Evolutionary conservation across 495 filamentous ascomycete genomes (phyloP).

Genomic region (Penicillium dipodomyicola): DNA sequence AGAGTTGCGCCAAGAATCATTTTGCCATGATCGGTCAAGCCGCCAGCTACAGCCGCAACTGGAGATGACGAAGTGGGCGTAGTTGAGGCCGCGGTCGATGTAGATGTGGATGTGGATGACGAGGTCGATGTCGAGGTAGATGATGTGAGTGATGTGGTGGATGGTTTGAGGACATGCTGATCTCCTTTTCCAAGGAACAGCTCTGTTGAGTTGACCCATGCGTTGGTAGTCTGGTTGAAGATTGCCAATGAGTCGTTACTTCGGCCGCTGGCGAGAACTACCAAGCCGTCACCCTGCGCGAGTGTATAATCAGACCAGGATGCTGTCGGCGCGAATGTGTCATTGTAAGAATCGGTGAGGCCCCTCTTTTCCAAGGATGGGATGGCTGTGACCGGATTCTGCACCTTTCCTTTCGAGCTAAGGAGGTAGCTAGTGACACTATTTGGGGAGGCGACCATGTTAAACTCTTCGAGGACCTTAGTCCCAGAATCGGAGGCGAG

Average conservation of each 20-base stretch:
- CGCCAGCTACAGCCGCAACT: constrained; percentile 30
- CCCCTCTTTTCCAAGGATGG: constrained; percentile 42
- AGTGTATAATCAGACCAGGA: constrained; percentile 62
- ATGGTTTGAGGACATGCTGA: constrained; percentile 38
- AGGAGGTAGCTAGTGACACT: constrained; percentile 63
- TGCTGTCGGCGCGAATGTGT: constrained; percentile 61
- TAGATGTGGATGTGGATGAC: constrained; percentile 42
- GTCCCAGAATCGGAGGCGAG: constrained; percentile 64
- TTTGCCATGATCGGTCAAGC: constrained; percentile 44
- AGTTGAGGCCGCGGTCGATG: constrained; percentile 29
- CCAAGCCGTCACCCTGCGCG: constrained; percentile 57
- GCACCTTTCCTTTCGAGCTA: constrained; percentile 41
- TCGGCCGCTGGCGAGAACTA: constrained; percentile 76
- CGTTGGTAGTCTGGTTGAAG: constrained; percentile 75
- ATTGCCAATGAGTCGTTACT: constrained; percentile 60
- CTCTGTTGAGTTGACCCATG: constrained; percentile 74
- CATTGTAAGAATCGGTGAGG: constrained; percentile 73
- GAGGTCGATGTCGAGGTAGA: constrained; percentile 42
- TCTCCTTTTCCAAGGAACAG: constrained; percentile 54
- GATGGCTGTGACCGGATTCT: constrained; percentile 34
- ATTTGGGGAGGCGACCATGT: constrained; percentile 77
- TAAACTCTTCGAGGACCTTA: constrained; percentile 78
- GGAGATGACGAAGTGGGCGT: constrained; percentile 35
- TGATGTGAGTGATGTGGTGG: constrained; percentile 36
- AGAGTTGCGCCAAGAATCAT: constrained; percentile 74